phyloP scores from a whole-genome alignment of 75 land plant species.

The Isoetes taiwanensis region DNA sequence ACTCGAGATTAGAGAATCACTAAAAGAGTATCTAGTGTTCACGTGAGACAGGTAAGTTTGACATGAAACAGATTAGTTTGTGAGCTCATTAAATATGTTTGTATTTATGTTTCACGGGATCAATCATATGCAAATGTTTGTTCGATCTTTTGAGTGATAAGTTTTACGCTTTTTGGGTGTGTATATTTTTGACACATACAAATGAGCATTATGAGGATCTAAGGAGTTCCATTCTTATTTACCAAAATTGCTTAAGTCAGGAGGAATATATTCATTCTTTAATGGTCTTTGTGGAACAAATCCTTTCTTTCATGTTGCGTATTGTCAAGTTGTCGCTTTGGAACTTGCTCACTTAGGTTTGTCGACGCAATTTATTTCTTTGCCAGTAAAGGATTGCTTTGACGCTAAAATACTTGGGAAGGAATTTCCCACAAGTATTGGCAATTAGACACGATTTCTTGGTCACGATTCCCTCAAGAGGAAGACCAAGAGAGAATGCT shows the following conservation, averaged over 20 bases:
- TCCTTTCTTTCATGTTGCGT: slow-evolving; percentile 96
- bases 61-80: too few species aligned
- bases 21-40: too few species aligned
- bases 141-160: too few species aligned
- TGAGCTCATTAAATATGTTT: too few species aligned
- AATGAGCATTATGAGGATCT: slow-evolving; percentile 91
- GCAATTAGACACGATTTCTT: slow-evolving; percentile 99
- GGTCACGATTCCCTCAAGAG: too few species aligned
- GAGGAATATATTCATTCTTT: slow-evolving; percentile 84
- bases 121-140: too few species aligned
- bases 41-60: too few species aligned
- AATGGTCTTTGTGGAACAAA: slow-evolving; percentile 92
- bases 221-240: slow-evolving; percentile 74
- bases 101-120: too few species aligned
- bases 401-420: slow-evolving; percentile 74
- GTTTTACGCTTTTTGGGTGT: too few species aligned
- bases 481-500: too few species aligned
- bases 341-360: slow-evolving; percentile 76
- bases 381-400: slow-evolving; percentile 90
- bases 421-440: slow-evolving; percentile 90
- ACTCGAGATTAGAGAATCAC: too few species aligned
- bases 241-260: slow-evolving; percentile 72
- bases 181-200: slow-evolving; percentile 96
- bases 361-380: slow-evolving; percentile 64
- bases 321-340: slow-evolving; percentile 80